phyloP scores from a whole-genome alignment of 1,284 basidiomycete genomes.

The Trametes sp. region DNA sequence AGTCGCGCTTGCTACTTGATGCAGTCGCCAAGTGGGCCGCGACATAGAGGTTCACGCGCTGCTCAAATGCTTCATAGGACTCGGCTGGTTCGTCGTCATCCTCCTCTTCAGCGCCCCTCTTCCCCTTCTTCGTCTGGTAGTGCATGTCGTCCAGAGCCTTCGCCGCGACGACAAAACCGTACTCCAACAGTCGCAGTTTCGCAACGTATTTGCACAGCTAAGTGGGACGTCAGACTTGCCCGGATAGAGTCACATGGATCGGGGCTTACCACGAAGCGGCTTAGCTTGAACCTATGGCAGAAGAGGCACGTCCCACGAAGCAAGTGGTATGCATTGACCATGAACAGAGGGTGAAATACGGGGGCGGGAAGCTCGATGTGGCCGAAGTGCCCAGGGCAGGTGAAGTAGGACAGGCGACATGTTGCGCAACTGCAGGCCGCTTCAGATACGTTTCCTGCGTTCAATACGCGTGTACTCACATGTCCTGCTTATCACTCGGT shows the following conservation, averaged over 20 bases:
- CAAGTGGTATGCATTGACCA: conserved; percentile 91
- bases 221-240: conserved; percentile 1
- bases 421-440: conserved; percentile 82
- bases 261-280: conserved; percentile 75
- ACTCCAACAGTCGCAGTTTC: conserved; percentile 90
- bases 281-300: conserved; percentile 93
- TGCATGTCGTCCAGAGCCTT: conserved; percentile 75
- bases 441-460: conserved; percentile 9
- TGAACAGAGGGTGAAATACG: conserved; percentile 97
- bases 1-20: conserved; percentile 72
- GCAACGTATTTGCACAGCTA: conserved; percentile 87
- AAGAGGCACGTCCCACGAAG: conserved; percentile 93
- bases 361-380: conserved; percentile 97
- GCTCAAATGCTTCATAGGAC: conserved; percentile 71
- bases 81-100: conserved; percentile 57
- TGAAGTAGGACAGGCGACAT: conserved; percentile 90
- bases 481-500: conserved; percentile 86
- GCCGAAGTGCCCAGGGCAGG: conserved; percentile 99
- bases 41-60: conserved; percentile 80
- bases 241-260: conserved; percentile 4
- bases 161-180: conserved; percentile 88
- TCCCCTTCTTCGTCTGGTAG: conserved; percentile 43
- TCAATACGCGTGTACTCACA: conserved; percentile 62
- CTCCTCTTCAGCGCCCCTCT: conserved; percentile 48
- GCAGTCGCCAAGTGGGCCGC: conserved; percentile 66